Conservation (phyloP, 2,329 filamentous ascomycete genomes). For the Nothopassalora personata region DNA sequence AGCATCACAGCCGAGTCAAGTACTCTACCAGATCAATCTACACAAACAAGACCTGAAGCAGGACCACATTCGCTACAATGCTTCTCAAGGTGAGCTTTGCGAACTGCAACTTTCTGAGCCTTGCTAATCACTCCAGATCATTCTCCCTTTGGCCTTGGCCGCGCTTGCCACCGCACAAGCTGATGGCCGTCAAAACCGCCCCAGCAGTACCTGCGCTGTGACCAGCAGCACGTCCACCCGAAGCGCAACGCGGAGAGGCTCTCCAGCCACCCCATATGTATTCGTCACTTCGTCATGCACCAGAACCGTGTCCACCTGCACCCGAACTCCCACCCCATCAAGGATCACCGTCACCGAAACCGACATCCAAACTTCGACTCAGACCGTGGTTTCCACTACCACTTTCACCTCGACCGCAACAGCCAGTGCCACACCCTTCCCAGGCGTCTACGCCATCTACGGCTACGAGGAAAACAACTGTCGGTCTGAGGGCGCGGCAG, state of each 20-base stretch:
- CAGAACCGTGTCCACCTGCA: background rate
- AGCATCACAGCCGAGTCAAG: background rate
- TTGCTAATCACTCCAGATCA: too few species aligned
- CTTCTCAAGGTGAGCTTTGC: too few species aligned
- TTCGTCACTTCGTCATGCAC: background rate
- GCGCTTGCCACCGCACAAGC: too few species aligned
- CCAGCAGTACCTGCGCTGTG: too few species aligned
- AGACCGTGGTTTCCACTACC: background rate
- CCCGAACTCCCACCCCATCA: background rate
- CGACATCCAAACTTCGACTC: background rate
- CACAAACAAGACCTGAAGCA: too few species aligned
- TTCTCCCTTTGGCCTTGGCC: too few species aligned
- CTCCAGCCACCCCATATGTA: background rate
- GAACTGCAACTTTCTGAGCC: too few species aligned
- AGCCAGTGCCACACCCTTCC: background rate
- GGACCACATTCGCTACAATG: too few species aligned
- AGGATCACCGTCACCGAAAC: background rate
- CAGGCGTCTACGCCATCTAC: background rate
- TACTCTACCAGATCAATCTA: background rate
- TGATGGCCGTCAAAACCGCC: too few species aligned
- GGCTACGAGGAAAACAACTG: background rate
- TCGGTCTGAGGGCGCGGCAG: background rate
- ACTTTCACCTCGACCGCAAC: background rate
- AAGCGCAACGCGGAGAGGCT: background rate
- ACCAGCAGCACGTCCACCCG: background rate